phyloP scores from a whole-genome alignment of 345 rosid genomes.

The Erysimum cheiranthoides region DNA sequence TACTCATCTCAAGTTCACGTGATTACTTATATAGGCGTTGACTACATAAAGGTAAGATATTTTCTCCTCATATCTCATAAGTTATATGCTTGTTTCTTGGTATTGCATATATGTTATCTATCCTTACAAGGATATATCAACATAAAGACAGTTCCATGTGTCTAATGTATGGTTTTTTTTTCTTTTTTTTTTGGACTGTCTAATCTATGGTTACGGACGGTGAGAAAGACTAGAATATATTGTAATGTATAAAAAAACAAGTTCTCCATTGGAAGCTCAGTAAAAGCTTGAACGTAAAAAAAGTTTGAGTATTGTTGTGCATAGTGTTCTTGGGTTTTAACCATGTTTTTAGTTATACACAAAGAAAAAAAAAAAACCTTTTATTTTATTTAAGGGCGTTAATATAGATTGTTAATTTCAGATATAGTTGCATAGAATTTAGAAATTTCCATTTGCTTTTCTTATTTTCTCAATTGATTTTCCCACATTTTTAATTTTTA shows the following conservation, averaged over 20 bases:
- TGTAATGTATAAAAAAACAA: background rate
- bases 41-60: constrained; percentile 25
- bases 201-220: constrained; percentile 12
- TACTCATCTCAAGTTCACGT: constrained; percentile 38
- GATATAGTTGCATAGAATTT: background rate
- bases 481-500: background rate
- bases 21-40: constrained; percentile 36
- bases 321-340: too few relatives aligned
- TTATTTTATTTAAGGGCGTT: background rate
- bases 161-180: background rate
- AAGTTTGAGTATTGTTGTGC: background rate
- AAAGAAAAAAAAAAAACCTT: background rate
- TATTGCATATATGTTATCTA: background rate
- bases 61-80: constrained; percentile 20
- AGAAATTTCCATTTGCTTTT: background rate
- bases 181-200: background rate
- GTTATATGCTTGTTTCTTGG: constrained; percentile 9
- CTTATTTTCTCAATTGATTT: background rate
- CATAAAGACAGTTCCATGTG: background rate
- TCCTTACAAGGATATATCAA: background rate
- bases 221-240: constrained; percentile 3
- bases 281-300: background rate
- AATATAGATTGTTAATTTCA: background rate
- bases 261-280: background rate
- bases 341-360: background rate